These are phyloP conservation scores for Podospora appendiculata DNA, from an alignment of 495 filamentous ascomycete genomes.

Conservation along the genomic window DNA sequence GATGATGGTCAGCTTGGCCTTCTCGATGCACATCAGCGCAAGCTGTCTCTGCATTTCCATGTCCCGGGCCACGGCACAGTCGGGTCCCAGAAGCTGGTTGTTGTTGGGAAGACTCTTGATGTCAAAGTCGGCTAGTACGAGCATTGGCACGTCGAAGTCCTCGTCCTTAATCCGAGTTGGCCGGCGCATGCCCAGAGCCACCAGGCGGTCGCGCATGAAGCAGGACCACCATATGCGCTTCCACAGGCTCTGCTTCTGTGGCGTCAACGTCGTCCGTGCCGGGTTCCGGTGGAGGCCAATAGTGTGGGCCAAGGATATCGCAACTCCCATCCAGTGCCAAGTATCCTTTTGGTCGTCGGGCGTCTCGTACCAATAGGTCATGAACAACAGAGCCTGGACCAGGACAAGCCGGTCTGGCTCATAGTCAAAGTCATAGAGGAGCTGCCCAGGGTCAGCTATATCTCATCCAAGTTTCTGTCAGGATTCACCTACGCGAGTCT, in stretches of 20 bases:
- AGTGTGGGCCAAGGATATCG: conserved; percentile 73
- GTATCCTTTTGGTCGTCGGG: conserved; percentile 86
- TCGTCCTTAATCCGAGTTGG: conserved; percentile 84
- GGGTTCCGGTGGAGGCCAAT: conserved; percentile 80
- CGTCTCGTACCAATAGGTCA: conserved; percentile 90
- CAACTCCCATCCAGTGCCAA: conserved; percentile 89
- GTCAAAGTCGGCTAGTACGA: conserved; percentile 77
- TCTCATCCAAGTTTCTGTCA: not conserved
- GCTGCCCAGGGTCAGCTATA: conserved; percentile 21
- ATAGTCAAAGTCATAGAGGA: conserved; percentile 79
- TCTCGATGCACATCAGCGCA: conserved; percentile 82
- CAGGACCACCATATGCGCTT: conserved; percentile 94
- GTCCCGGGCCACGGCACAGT: conserved; percentile 60
- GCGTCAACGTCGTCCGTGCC: conserved; percentile 59
- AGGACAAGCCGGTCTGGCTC: conserved; percentile 73
- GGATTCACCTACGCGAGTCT: conserved; percentile 53
- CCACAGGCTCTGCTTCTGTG: conserved; percentile 66
- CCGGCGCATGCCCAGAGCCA: conserved; percentile 83
- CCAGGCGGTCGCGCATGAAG: conserved; percentile 81
- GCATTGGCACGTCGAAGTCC: conserved; percentile 85
- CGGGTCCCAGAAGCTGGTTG: conserved; percentile 53
- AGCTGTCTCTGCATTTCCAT: conserved; percentile 60
- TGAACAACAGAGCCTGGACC: conserved; percentile 75
- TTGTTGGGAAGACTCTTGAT: conserved; percentile 56
- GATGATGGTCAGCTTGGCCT: conserved; percentile 79